Evolutionary conservation across 495 filamentous ascomycete species (phyloP).

Genomic region (Platismatia glauca): DNA sequence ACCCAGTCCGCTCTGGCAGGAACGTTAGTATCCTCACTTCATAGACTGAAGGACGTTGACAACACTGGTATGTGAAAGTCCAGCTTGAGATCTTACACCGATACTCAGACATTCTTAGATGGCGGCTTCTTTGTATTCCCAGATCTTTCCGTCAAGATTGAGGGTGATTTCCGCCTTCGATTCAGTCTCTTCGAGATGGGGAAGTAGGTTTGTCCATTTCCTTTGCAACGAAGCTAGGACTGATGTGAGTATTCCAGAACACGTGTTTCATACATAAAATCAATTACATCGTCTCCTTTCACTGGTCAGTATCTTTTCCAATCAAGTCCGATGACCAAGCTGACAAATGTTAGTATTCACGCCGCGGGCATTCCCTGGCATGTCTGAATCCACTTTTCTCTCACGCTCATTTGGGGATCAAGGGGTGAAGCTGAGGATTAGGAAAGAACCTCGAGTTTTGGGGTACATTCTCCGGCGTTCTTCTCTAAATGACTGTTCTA

Average conservation of each 20-base stretch:
- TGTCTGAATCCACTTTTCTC: constrained; percentile 84
- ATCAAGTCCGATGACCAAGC: not conserved
- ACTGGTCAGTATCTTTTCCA: constrained; percentile 41
- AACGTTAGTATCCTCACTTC: constrained; percentile 81
- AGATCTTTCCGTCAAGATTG: constrained; percentile 77
- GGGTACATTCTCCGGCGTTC: constrained; percentile 20
- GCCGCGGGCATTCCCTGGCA: constrained; percentile 80
- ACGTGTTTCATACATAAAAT: constrained; percentile 58
- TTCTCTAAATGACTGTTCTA: constrained; percentile 2
- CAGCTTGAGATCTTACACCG: not conserved
- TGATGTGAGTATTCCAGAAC: constrained; percentile 32
- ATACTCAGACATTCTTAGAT: constrained; percentile 41
- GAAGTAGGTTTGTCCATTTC: constrained; percentile 43
- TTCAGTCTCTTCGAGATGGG: constrained; percentile 84
- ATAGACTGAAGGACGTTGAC: constrained; percentile 83
- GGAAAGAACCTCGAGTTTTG: constrained; percentile 71
- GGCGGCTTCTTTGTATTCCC: constrained; percentile 97
- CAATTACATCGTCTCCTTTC: constrained; percentile 65
- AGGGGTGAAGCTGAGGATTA: constrained; percentile 77
- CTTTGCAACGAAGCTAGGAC: constrained; percentile 22
- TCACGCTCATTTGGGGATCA: constrained; percentile 93
- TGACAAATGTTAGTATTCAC: constrained; percentile 35
- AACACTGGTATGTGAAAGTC: constrained; percentile 53
- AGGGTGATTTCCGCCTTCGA: constrained; percentile 68
- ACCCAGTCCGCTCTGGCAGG: constrained; percentile 52